Evolutionary conservation across 345 rosid genomes (phyloP), one percentile per base, ranked within the genome.

Genomic region (Melaleuca quinquenervia): DNA sequence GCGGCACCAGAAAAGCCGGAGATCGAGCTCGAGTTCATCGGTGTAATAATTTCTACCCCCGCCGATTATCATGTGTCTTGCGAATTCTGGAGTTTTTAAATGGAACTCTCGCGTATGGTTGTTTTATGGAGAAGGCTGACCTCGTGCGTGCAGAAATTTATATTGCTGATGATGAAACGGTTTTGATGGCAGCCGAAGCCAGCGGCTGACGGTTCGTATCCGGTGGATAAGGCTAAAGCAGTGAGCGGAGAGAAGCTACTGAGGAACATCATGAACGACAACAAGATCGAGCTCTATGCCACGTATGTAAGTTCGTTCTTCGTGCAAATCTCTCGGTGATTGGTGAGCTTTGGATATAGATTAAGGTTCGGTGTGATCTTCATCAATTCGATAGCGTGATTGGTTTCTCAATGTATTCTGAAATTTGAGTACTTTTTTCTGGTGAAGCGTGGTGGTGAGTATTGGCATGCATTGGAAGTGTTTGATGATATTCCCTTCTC

Each of bases 231-330:
- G 90, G 92, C 93, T 1, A 93, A 91, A 49, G 94, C 93, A 44
- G 80, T 93, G 21, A 95, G 98, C 54, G 98, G 99, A 50, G 97
- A 93, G 87, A 95, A 95, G 94, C 91, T 95, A 52, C 86, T 95
- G 90, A 92, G 96, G 91, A 94, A 48, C 90, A 93, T 95, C 86
- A 94, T 97, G 99, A 87, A 50, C 70, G 99, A 97, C 52, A 92
- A 92, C 89, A 95, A 93, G 89, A 90, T 96, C 52, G 98, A 97
- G 88, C 94, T 95, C 6, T 97, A 97, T 86, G 98, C 97, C 52
- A 75, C 97, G 32, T 93, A 97, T 89, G 99, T 95, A 91, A 90
- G 95, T 91, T 83, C 64, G 1, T 64, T 32, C 7, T 49, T 22
- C 0, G 1, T 0, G 26, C 26, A 52, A 22, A 20, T 41, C 12